Percentiles rank a stretch among this genome's conserved stretches.
Conservation (phyloP, 2,329 filamentous ascomycete genomes). For the Elsinoe fawcettii region DNA sequence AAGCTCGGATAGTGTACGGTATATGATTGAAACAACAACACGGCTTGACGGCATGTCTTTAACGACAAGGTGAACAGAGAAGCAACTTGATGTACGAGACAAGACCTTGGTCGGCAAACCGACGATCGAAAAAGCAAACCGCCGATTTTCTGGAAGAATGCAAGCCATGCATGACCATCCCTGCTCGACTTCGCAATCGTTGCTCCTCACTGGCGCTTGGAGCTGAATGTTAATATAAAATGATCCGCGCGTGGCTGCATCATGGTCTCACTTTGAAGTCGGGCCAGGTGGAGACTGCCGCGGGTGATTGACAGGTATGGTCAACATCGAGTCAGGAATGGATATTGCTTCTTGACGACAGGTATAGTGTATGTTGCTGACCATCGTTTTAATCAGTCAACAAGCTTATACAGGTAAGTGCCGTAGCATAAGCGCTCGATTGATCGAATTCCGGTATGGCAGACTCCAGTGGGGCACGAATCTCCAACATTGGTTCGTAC, state of each 20-base stretch:
- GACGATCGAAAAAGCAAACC: not conserved
- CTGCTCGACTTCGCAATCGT: not conserved
- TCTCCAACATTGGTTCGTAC: not conserved
- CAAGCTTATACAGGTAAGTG: no score
- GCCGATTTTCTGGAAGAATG: not conserved
- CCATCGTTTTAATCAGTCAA: no score
- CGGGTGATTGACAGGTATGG: not conserved
- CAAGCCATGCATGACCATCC: conserved; percentile 5
- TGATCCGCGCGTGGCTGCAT: conserved; percentile 6
- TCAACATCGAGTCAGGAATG: not conserved
- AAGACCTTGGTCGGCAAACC: not conserved
- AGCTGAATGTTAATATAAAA: not conserved
- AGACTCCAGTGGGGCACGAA: not conserved
- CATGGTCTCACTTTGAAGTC: not conserved
- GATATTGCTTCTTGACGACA: not conserved
- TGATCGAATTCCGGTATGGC: not conserved
- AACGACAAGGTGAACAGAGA: not conserved
- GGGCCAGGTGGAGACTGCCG: not conserved
- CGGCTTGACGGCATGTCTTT: not conserved
- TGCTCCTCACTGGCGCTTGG: not conserved
- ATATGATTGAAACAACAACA: conserved; percentile 7
- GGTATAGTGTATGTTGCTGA: no score
- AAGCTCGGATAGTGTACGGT: conserved; percentile 4
- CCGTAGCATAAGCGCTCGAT: not conserved
- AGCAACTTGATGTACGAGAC: not conserved